These are phyloP conservation scores for Rhodotorula mucilaginosa DNA, from an alignment of 1,284 basidiomycete genomes.

Conservation along the genomic window DNA sequence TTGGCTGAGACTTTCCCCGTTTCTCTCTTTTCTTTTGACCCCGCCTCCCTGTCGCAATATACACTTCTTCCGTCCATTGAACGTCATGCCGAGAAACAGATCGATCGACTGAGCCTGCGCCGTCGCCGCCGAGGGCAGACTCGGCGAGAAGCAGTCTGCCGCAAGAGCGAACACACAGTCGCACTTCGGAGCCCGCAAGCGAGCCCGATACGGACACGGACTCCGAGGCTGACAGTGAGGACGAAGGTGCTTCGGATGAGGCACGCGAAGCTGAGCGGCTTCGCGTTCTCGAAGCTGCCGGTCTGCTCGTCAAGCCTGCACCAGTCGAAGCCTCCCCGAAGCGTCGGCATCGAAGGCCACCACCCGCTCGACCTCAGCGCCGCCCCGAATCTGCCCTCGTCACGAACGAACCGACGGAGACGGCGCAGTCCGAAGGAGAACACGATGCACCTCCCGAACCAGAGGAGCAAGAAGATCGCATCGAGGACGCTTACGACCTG, in stretches of 20 bases:
- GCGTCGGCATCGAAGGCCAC: slow-evolving; percentile 46
- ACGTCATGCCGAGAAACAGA: not conserved
- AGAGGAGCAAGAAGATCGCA: slow-evolving; percentile 53
- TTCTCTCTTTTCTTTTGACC: slow-evolving; percentile 11
- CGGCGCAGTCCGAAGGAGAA: slow-evolving; percentile 46
- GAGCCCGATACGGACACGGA: slow-evolving; percentile 25
- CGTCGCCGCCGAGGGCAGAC: no score
- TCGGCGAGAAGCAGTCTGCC: not conserved
- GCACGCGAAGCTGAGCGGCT: slow-evolving; percentile 72
- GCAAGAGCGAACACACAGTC: not conserved
- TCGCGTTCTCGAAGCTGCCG: slow-evolving; percentile 80
- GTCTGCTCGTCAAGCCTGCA: slow-evolving; percentile 65
- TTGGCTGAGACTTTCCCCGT: slow-evolving; percentile 16
- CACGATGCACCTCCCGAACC: slow-evolving; percentile 36
- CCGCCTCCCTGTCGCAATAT: slow-evolving; percentile 1
- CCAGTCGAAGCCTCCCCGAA: slow-evolving; percentile 51
- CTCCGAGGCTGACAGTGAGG: slow-evolving; percentile 47
- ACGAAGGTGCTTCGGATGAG: slow-evolving; percentile 49
- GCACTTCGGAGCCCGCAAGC: no score
- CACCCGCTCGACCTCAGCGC: slow-evolving; percentile 40
- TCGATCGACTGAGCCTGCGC: no score
- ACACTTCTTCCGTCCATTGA: not conserved
- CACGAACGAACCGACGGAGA: slow-evolving; percentile 33
- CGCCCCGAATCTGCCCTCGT: slow-evolving; percentile 16
- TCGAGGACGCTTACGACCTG: slow-evolving; percentile 81